Percentiles rank a stretch among this genome's conserved stretches.
Conservation (phyloP, 2,329 filamentous ascomycete genomes). For the Periconia sp. region DNA sequence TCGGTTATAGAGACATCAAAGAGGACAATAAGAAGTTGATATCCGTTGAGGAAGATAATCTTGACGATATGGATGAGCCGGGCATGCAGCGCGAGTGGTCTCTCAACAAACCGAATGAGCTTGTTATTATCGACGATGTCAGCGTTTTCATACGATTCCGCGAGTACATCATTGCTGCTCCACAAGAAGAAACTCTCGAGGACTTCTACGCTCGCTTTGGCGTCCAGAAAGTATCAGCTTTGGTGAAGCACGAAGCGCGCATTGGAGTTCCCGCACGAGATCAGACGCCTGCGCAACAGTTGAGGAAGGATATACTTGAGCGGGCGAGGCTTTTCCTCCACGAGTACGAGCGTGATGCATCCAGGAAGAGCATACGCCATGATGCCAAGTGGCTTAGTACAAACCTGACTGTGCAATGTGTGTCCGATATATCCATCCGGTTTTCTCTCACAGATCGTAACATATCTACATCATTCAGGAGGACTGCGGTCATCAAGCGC, state of each 20-base stretch:
- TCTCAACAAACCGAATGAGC: slow-evolving; percentile 74
- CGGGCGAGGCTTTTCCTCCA: slow-evolving; percentile 88
- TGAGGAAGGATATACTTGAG: slow-evolving; percentile 83
- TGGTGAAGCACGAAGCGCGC: slow-evolving; percentile 76
- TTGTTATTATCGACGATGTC: slow-evolving; percentile 60
- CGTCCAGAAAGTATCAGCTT: slow-evolving; percentile 70
- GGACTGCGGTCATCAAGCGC: slow-evolving; percentile 74
- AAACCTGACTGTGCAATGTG: slow-evolving; percentile 75
- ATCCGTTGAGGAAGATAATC: slow-evolving; percentile 41
- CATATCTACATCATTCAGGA: slow-evolving; percentile 46
- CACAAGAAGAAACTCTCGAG: slow-evolving; percentile 85
- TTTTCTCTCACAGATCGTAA: slow-evolving; percentile 72
- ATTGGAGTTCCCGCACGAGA: slow-evolving; percentile 69
- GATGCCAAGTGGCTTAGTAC: slow-evolving; percentile 90
- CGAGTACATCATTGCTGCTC: slow-evolving; percentile 78
- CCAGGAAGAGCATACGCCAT: slow-evolving; percentile 66
- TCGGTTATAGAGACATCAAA: slow-evolving; percentile 75
- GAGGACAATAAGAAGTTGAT: slow-evolving; percentile 55
- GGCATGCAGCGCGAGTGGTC: slow-evolving; percentile 69
- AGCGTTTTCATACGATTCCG: slow-evolving; percentile 80
- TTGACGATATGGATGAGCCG: slow-evolving; percentile 50
- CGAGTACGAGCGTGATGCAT: slow-evolving; percentile 70
- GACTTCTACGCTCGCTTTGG: slow-evolving; percentile 82
- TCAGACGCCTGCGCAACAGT: slow-evolving; percentile 66
- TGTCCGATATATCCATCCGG: slow-evolving; percentile 75